Evolutionary conservation across 192 early-diverging fungal species (phyloP).

Genomic region (Mortierella hygrophila): DNA sequence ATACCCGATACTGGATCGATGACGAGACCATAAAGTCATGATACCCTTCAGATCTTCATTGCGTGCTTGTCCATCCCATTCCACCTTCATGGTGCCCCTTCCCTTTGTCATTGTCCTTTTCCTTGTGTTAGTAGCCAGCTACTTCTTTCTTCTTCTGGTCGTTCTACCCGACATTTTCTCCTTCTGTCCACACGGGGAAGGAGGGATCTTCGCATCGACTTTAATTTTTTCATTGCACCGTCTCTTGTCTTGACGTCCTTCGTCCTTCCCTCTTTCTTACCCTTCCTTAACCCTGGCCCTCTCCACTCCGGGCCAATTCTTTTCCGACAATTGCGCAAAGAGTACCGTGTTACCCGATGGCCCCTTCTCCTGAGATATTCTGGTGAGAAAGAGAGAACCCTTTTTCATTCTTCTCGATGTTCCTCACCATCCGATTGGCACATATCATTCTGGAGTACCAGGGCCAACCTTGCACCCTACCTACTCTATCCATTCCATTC

Average conservation of each 20-base stretch:
- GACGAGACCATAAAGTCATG: slow-evolving; percentile 3
- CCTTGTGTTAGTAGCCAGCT: not conserved
- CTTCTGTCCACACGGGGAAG: not conserved
- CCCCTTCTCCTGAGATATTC: not conserved
- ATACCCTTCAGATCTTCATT: not conserved
- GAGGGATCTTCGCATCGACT: not conserved
- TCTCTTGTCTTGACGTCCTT: not conserved
- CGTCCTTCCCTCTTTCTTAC: not conserved
- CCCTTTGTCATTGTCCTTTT: not conserved
- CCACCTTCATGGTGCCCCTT: not conserved
- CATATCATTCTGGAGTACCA: not conserved
- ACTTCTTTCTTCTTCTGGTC: not conserved
- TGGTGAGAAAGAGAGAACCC: not conserved
- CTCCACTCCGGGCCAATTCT: not conserved
- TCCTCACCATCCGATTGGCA: not conserved
- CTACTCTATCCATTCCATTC: not conserved
- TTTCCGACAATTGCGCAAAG: slow-evolving; percentile 1
- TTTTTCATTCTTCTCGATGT: not conserved
- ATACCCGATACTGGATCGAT: not conserved
- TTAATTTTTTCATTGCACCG: not conserved
- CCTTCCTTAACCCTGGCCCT: not conserved
- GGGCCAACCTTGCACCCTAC: not conserved
- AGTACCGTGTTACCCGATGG: not conserved
- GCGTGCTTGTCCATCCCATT: not conserved
- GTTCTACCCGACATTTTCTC: not conserved